phyloP scores from a whole-genome alignment of 106 monocot species.

The Agapanthus africanus region DNA sequence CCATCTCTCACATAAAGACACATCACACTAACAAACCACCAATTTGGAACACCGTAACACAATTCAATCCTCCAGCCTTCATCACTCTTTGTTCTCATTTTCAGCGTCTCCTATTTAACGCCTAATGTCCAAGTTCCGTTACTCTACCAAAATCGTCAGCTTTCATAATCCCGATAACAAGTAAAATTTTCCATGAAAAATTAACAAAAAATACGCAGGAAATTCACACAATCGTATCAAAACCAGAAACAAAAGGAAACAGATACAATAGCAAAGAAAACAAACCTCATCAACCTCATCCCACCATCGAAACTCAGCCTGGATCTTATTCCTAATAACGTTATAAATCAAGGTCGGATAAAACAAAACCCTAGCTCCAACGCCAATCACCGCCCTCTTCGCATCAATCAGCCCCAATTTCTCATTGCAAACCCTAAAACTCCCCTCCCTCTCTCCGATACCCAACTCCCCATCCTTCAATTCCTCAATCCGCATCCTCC shows the following conservation, averaged over 20 bases:
- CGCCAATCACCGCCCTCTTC: conserved; percentile 62
- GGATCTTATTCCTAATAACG: conserved; percentile 63
- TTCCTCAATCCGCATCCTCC: conserved; percentile 25
- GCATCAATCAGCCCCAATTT: conserved; percentile 20
- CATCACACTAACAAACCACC: no score
- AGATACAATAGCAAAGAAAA: background rate
- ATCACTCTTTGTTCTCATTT: no score
- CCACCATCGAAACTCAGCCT: conserved; percentile 92
- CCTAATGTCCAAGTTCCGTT: no score
- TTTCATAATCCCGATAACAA: no score
- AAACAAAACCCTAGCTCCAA: conserved; percentile 75
- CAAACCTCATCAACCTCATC: conserved; percentile 73
- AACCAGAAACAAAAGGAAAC: background rate
- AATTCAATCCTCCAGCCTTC: no score
- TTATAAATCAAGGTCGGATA: conserved; percentile 90
- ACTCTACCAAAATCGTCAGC: no score
- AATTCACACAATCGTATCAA: background rate
- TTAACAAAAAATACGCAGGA: background rate
- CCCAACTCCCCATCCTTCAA: conserved; percentile 24
- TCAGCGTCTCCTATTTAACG: no score
- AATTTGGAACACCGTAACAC: no score
- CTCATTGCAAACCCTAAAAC: conserved; percentile 3
- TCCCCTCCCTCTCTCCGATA: background rate
- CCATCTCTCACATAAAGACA: no score
- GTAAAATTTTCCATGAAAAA: no score